These are phyloP conservation scores for Exophiala viscosa DNA, from an alignment of 2,329 filamentous ascomycete genomes.

Conservation along the genomic window DNA sequence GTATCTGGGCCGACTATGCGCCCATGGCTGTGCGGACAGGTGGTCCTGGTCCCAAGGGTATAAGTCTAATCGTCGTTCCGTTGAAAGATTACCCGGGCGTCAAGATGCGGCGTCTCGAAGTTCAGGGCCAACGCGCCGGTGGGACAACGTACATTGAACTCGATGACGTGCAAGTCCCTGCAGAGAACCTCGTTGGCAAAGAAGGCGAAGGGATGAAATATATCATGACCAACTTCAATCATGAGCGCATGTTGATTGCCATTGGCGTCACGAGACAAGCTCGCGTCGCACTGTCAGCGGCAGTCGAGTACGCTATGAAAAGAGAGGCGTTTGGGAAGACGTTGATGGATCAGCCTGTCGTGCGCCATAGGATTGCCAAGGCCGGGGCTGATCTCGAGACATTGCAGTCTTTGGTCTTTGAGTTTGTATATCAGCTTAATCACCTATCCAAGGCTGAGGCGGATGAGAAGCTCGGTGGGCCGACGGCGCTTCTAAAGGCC, in stretches of 20 bases:
- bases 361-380: conserved; percentile 69
- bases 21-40: conserved; percentile 69
- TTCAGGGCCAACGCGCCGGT: conserved; percentile 59
- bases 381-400: conserved; percentile 65
- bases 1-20: conserved; percentile 64
- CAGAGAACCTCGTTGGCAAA: conserved; percentile 64
- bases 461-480: conserved; percentile 58
- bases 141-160: conserved; percentile 73
- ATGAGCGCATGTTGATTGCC: conserved; percentile 66
- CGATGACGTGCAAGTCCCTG: conserved; percentile 69
- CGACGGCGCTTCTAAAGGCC: conserved; percentile 69
- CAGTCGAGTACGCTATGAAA: conserved; percentile 62
- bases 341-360: conserved; percentile 70
- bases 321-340: conserved; percentile 65
- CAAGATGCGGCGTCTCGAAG: conserved; percentile 62
- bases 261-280: conserved; percentile 62
- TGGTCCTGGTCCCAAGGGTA: conserved; percentile 57
- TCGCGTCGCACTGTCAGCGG: conserved; percentile 56
- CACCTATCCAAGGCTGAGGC: conserved; percentile 51
- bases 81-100: conserved; percentile 64
- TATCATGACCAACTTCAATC: conserved; percentile 77
- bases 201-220: conserved; percentile 71
- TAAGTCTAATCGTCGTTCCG: conserved; percentile 66
- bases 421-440: conserved; percentile 45
- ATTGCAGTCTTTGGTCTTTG: conserved; percentile 63